Base-by-base conservation (phyloP, 2,329 filamentous ascomycete genomes). In the Aureobasidium sp. region DNA sequence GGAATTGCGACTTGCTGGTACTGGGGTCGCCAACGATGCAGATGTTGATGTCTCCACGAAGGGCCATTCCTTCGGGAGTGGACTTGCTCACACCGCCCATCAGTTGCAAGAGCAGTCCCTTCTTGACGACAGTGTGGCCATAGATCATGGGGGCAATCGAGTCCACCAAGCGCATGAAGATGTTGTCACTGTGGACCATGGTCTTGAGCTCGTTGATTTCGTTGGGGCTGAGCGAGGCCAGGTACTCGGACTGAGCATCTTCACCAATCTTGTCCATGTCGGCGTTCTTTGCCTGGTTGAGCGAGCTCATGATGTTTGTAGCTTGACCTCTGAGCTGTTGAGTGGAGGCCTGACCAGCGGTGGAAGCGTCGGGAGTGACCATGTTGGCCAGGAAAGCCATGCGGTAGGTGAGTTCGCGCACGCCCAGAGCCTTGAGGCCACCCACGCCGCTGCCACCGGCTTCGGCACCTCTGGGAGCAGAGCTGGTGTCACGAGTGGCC, bases 1-100 rank as follows among this genome's bases (percentile, higher is more conserved):
- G 78, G 74, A 99, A 99, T 69, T 99, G 94, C 33, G 92, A 96
- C 74, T 99, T 99, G 65, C 90, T 95, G 1, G 94, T 99, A 11
- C 90, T 95, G 0, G 94, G 94, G 71, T 99, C 94, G 62, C 94
- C 94, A 61, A 99, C 94, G 67, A 99, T 90, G 74, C 94, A 99
- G 64, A 99, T 95, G 76, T 99, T 99, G 79, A 99, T 92, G 71
- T 99, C 94, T 66, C 94, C 94, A 81, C 94, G 86, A 45, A 99
- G 81, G 64, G 92, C 85, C 90, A 99, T 96, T 64, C 90, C 93
- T 75, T 99, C 94, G 0, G 90, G 83, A 0, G 94, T 99, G 23
- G 84, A 83, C 74, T 99, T 99, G 75, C 86, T 85, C 2, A 99
- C 90, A 78, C 94, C 94, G n/a, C 91, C 90, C 83, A 99, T 90